Evolutionary conservation across 768 basidiomycete genomes (phyloP).

Genomic region (Tricholoma furcatifolium): DNA sequence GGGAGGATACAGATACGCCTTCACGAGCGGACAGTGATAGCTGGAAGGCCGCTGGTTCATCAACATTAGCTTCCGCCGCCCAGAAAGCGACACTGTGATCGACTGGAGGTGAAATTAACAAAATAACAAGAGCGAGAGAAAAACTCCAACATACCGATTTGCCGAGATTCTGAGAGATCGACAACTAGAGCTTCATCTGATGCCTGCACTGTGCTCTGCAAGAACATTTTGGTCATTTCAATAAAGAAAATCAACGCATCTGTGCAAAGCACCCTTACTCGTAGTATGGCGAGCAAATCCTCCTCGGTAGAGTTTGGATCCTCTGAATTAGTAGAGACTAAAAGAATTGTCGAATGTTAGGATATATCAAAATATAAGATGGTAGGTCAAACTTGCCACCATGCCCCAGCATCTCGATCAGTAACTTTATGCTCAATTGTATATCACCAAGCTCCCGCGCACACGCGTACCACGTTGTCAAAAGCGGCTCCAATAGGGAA

Average conservation of each 20-base stretch:
- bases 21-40: slow-evolving; percentile 57
- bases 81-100: slow-evolving; percentile 70
- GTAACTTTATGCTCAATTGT: slow-evolving; percentile 69
- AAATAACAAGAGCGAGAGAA: slow-evolving; percentile 1
- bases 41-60: slow-evolving; percentile 71
- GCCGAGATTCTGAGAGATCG: slow-evolving; percentile 60
- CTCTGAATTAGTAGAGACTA: slow-evolving; percentile 40
- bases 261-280: slow-evolving; percentile 40
- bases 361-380: background rate
- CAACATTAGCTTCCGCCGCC: slow-evolving; percentile 58
- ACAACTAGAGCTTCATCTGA: slow-evolving; percentile 57
- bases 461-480: slow-evolving; percentile 81
- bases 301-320: slow-evolving; percentile 57
- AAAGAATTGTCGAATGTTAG: background rate
- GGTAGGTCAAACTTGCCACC: slow-evolving; percentile 41
- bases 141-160: slow-evolving; percentile 52
- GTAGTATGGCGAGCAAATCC: slow-evolving; percentile 70
- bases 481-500: slow-evolving; percentile 67
- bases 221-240: no score
- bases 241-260: background rate
- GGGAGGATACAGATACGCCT: slow-evolving; percentile 44
- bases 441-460: slow-evolving; percentile 77
- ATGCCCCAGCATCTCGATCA: slow-evolving; percentile 81
- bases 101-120: slow-evolving; percentile 43
- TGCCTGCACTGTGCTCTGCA: slow-evolving; percentile 70